Conservation (phyloP, 2,329 filamentous ascomycete species). For the Penicillium corylophilum region DNA sequence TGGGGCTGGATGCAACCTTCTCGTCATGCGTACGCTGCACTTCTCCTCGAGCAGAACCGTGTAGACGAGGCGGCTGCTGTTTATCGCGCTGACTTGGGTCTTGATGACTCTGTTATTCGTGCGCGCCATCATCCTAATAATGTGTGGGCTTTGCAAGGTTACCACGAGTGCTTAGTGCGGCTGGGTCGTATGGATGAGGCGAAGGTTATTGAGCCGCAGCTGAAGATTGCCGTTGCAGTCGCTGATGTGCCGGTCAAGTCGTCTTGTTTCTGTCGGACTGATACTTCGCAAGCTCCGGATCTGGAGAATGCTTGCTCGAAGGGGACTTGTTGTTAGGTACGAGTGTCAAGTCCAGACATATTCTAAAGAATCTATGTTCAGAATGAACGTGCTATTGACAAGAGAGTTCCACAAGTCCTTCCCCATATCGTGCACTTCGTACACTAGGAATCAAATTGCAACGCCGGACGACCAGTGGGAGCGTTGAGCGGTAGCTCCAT, state of each 20-base stretch:
- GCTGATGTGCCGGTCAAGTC: constrained; percentile 60
- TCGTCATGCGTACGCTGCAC: constrained; percentile 67
- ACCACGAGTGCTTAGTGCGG: constrained; percentile 65
- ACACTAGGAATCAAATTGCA: too few relatives aligned
- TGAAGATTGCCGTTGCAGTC: constrained; percentile 54
- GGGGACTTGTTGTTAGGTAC: neutral
- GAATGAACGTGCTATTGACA: too few relatives aligned
- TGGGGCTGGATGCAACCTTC: constrained; percentile 80
- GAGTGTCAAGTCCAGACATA: neutral
- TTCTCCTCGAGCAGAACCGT: constrained; percentile 66
- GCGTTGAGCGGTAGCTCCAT: too few relatives aligned
- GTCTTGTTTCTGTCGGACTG: constrained; percentile 58
- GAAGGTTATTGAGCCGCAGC: constrained; percentile 47
- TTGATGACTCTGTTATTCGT: constrained; percentile 61
- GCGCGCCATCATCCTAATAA: constrained; percentile 69
- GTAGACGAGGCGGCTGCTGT: constrained; percentile 56
- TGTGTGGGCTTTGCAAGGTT: constrained; percentile 72
- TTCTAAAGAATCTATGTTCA: too few relatives aligned
- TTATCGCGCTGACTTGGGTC: constrained; percentile 62
- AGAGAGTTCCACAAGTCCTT: too few relatives aligned
- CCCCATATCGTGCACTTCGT: too few relatives aligned
- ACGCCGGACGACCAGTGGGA: too few relatives aligned
- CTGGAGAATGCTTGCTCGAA: constrained; percentile 12
- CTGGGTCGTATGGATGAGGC: constrained; percentile 53
- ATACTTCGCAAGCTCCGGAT: constrained; percentile 11